Evolutionary conservation across 1,284 basidiomycete genomes (phyloP).

Genomic region (Sphaerobolus stellatus): DNA sequence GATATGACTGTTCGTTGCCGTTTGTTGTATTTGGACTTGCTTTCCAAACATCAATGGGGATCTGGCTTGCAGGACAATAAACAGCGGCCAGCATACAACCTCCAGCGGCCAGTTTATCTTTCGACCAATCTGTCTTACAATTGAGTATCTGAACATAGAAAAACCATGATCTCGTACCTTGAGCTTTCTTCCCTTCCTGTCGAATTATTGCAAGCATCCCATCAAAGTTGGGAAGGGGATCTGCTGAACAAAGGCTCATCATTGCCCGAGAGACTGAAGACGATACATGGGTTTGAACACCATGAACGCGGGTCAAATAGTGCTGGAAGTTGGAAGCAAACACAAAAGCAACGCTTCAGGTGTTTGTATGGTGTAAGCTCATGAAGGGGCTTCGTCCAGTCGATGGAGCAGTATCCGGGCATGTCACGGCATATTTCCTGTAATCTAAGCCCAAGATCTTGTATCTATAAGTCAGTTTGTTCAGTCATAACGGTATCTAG

Average conservation of each 20-base stretch:
- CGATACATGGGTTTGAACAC: neutral
- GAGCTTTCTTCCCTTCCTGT: constrained; percentile 6
- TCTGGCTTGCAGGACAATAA: constrained; percentile 2
- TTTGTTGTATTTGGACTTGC: neutral
- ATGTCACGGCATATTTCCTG: neutral
- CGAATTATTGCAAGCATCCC: neutral
- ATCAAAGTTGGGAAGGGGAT: constrained; percentile 3
- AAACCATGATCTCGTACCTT: neutral
- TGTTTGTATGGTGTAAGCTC: constrained; percentile 7
- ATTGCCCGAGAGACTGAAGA: neutral
- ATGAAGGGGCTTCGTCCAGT: neutral
- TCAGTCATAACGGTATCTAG: neutral
- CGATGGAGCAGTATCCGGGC: neutral
- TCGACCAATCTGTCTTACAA: constrained; percentile 1
- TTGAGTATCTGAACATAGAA: neutral
- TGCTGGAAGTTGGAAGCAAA: constrained; percentile 10
- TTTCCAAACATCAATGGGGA: constrained; percentile 5
- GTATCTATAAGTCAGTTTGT: neutral
- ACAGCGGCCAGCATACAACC: neutral
- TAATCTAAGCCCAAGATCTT: neutral
- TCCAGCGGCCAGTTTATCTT: neutral
- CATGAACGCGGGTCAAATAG: neutral
- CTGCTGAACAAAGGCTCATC: constrained; percentile 4
- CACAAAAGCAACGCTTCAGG: neutral
- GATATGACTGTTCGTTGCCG: neutral